Conservation (phyloP, 768 basidiomycete species). For the Scleroderma bovista region DNA sequence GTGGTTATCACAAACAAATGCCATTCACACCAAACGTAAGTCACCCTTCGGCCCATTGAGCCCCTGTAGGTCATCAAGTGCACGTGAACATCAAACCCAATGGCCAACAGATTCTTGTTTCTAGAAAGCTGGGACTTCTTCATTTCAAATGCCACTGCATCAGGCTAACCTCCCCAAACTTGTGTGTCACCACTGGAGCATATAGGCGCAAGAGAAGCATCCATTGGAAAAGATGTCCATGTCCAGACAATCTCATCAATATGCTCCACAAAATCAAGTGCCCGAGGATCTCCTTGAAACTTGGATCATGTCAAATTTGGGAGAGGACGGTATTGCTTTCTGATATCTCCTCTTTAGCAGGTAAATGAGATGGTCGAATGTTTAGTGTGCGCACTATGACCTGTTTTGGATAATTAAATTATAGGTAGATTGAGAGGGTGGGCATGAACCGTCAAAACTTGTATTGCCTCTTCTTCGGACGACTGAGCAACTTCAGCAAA, state of each 20-base stretch:
- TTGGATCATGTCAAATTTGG: slow-evolving; percentile 7
- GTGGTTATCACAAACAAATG: too few species aligned
- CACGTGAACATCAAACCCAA: too few species aligned
- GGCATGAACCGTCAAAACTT: slow-evolving; percentile 14
- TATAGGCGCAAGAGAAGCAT: slow-evolving; percentile 7
- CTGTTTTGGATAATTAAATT: slow-evolving; percentile 6
- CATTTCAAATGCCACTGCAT: not conserved
- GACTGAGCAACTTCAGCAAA: slow-evolving; percentile 13
- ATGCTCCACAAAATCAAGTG: slow-evolving; percentile 19
- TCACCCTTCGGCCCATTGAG: too few species aligned
- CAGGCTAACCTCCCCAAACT: slow-evolving; percentile 24
- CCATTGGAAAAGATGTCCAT: slow-evolving; percentile 7
- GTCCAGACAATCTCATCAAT: slow-evolving; percentile 28
- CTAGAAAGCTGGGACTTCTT: too few species aligned
- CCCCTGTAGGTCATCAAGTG: too few species aligned
- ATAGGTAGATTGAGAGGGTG: not conserved
- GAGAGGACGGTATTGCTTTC: not conserved
- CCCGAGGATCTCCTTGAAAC: slow-evolving; percentile 15
- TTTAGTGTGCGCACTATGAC: slow-evolving; percentile 9
- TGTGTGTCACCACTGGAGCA: slow-evolving; percentile 23
- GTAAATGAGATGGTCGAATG: slow-evolving; percentile 6
- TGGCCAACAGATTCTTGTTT: too few species aligned
- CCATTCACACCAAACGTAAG: too few species aligned
- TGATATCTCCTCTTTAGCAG: not conserved
- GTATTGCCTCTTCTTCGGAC: slow-evolving; percentile 21